phyloP scores from a whole-genome alignment of 202 grass and related monocot genomes.

The Brachypodium distachyon region DNA sequence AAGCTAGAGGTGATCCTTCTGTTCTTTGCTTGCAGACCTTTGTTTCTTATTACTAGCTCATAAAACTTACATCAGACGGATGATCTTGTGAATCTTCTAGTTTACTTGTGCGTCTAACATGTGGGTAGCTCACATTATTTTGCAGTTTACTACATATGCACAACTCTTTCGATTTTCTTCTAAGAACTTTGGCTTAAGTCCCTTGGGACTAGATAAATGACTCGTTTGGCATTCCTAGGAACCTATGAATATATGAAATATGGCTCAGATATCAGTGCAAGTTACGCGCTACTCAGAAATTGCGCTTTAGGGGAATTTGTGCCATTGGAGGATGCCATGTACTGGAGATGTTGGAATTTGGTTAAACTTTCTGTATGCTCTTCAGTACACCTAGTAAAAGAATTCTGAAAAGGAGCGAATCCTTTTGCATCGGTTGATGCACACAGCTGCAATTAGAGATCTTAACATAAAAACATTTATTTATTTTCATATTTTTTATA shows the following conservation, averaged over 20 bases:
- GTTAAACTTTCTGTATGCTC: background rate
- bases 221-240: background rate
- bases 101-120: conserved; percentile 5
- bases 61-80: background rate
- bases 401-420: too few species aligned
- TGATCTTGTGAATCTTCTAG: background rate
- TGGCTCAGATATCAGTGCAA: background rate
- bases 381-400: too few species aligned
- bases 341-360: background rate
- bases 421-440: too few species aligned
- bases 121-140: background rate
- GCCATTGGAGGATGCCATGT: background rate
- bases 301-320: background rate
- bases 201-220: background rate
- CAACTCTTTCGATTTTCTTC: background rate
- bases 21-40: background rate
- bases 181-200: conserved; percentile 1
- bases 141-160: background rate
- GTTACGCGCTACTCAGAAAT: background rate
- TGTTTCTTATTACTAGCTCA: conserved; percentile 12
- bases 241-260: background rate
- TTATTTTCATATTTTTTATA: background rate
- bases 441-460: conserved; percentile 1
- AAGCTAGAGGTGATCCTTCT: conserved; percentile 67
- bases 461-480: background rate